Conservation (phyloP, 192 early-diverging fungal species). For the Backusella morwellensis region DNA sequence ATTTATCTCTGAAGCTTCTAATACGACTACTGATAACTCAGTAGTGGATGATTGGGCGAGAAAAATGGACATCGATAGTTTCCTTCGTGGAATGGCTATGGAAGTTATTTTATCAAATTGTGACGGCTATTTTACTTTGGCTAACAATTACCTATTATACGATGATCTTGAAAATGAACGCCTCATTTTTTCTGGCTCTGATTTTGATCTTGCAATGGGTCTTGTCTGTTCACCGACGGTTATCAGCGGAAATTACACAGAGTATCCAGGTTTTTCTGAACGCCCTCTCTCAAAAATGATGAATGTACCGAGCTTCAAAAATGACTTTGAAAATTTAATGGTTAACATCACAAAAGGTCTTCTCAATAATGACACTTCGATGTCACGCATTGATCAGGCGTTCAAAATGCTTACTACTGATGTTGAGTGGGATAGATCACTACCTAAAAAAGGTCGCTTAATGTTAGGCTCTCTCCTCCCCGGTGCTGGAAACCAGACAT, state of each 20-base stretch:
- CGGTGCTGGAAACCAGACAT: neutral
- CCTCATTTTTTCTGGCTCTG: conserved; percentile 3
- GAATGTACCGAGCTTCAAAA: neutral
- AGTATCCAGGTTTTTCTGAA: conserved; percentile 15
- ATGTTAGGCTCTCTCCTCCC: neutral
- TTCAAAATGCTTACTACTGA: neutral
- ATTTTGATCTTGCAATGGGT: conserved; percentile 21
- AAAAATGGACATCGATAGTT: neutral
- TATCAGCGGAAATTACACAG: neutral
- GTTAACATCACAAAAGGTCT: neutral
- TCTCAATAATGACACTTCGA: neutral
- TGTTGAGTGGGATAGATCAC: conserved; percentile 5
- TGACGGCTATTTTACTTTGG: conserved; percentile 18
- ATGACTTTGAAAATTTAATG: neutral
- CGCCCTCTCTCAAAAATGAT: conserved; percentile 3
- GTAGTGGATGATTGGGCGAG: neutral
- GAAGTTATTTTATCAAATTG: conserved; percentile 8
- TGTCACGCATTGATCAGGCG: neutral
- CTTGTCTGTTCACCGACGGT: neutral
- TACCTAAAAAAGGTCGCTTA: neutral
- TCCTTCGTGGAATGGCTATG: conserved; percentile 21
- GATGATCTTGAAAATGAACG: neutral
- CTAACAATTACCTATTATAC: conserved; percentile 23
- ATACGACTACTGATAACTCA: neutral
- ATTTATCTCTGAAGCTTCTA: conserved; percentile 3